Evolutionary conservation across 2,329 filamentous ascomycete genomes (phyloP).

Genomic region (Clonostachys byssicola): DNA sequence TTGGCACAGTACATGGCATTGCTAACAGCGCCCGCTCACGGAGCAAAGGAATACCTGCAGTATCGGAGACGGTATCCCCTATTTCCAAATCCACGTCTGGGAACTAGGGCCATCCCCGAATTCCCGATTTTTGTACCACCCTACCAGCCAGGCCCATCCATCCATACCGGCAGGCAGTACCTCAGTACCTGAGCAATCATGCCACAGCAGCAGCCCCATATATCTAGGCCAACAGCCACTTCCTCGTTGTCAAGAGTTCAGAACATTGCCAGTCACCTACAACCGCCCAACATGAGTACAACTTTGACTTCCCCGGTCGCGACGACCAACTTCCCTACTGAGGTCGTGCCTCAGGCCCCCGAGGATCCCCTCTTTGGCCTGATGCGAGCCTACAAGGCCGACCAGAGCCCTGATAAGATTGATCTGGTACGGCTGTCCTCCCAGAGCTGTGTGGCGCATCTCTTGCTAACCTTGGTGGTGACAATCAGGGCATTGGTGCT

Average conservation of each 20-base stretch:
- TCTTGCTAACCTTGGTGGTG: background rate
- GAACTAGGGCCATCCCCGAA: no score
- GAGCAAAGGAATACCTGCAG: no score
- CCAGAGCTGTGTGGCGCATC: constrained; percentile 1
- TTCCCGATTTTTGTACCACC: no score
- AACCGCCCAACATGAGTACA: constrained; percentile 27
- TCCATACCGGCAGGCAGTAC: no score
- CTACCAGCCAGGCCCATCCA: no score
- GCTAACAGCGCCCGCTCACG: no score
- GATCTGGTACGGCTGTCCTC: constrained; percentile 64
- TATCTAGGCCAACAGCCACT: constrained; percentile 28
- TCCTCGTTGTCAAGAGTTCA: constrained; percentile 49
- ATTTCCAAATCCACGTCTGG: no score
- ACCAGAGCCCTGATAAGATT: constrained; percentile 75
- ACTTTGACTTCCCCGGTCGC: constrained; percentile 25
- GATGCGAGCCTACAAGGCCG: constrained; percentile 81
- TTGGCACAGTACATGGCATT: no score
- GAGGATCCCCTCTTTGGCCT: constrained; percentile 94
- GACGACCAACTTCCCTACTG: constrained; percentile 66
- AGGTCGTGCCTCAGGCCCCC: constrained; percentile 81
- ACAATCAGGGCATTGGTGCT: constrained; percentile 68
- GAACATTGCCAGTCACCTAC: constrained; percentile 68
- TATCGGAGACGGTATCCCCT: no score
- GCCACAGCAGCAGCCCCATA: constrained; percentile 7
- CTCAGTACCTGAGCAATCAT: constrained; percentile 5